A percentile compares a stretch with the other conserved stretches of the same genome.
Conservation (phyloP, 176 grass and related monocot genomes). For the Avena insularis region DNA sequence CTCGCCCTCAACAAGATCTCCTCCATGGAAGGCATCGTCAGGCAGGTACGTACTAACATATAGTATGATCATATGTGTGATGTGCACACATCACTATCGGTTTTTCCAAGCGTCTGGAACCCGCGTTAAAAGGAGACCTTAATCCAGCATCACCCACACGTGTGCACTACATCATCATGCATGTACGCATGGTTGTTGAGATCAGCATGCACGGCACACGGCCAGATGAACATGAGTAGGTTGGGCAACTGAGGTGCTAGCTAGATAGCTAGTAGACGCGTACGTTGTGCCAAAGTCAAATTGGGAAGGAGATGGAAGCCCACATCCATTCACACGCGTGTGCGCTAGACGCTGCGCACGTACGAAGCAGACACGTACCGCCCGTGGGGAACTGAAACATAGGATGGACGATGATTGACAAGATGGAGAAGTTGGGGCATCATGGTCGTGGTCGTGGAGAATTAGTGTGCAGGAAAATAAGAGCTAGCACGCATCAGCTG, state of each 20-base stretch:
- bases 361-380: not conserved
- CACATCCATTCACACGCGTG: not conserved
- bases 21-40: conserved; percentile 59
- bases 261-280: conserved; percentile 1
- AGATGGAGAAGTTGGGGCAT: conserved; percentile 18
- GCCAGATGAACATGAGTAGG: not conserved
- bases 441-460: not conserved
- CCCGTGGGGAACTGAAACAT: not conserved
- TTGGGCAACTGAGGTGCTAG: not conserved
- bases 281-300: conserved; percentile 5
- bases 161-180: not conserved
- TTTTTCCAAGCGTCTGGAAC: not conserved
- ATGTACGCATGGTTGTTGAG: conserved; percentile 11
- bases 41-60: conserved; percentile 49
- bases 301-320: conserved; percentile 5
- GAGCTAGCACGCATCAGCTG: not conserved
- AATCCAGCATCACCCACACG: conserved; percentile 5
- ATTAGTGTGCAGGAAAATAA: conserved; percentile 29
- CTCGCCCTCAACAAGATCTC: conserved; percentile 64
- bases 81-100: not conserved
- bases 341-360: not conserved
- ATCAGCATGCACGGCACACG: conserved; percentile 13
- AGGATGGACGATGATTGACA: not conserved
- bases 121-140: not conserved
- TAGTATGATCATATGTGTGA: not conserved